Evolutionary conservation across 192 early-diverging fungal genomes (phyloP), one percentile per base, ranked within the genome.

Genomic region (Mortierella hygrophila): DNA sequence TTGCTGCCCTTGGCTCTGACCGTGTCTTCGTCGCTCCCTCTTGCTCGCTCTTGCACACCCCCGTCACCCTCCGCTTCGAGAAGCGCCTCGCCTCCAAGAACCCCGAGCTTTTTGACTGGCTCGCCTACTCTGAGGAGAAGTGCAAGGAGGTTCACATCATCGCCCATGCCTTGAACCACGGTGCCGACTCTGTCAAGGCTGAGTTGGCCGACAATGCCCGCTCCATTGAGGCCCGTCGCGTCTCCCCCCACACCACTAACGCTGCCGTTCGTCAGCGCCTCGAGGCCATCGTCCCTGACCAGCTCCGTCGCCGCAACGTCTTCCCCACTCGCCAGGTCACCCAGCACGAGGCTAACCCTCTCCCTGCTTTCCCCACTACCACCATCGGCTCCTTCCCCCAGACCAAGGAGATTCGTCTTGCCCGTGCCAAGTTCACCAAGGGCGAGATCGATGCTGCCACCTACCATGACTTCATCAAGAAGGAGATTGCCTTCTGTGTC

Each of bases 301-400:
- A 93, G 90, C 95, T 96, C 90, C 90, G 89, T 70, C 94, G 98
- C 78, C 92, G 93, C 83, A 93, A 91, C 71, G 85, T 91, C 49
- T 99, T 98, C 85, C 63, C 89, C 8, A 85, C 88, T 71, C 97
- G 98, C 88, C 92, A 93, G 85, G 76, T 84, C 41, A 88, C 89
- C 77, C 98, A 99, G 90, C 92, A 92, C 80, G 89, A 83, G 23
- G 91, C 94, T 37, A 94, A 97, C 77, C 94, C 95, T 77, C 93
- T 99, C 70, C 98, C 98, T 32, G 82, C 92, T 70, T 99, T 97
- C 93, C 97, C 98, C 35, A 99, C 98, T 47, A 99, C 98, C 79
- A 99, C 98, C 76, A 95, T 99, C 78, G 98, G 98, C 32, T 98
- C 97, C 37, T 99, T 99, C 96, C 98, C 98, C 60, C 98, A 99